Conservation (phyloP, 768 basidiomycete genomes). For the Jaapia argillacea region DNA sequence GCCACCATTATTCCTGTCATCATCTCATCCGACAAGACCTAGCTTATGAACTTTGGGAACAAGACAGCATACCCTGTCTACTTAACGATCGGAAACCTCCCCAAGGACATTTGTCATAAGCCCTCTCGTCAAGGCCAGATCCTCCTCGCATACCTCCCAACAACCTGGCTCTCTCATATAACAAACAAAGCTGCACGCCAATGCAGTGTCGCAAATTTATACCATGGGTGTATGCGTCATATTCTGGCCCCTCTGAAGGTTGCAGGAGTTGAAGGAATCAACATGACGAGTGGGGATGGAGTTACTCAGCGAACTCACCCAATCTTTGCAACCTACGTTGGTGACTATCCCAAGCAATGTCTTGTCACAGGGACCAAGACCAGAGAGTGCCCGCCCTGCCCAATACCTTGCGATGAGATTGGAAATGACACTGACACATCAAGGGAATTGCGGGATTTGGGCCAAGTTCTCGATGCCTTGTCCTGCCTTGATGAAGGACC, state of each 20-base stretch:
- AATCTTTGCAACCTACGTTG: constrained; percentile 11
- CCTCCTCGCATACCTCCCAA: constrained; percentile 8
- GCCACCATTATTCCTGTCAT: constrained; percentile 14
- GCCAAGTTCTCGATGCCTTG: background rate
- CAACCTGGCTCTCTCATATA: constrained; percentile 4
- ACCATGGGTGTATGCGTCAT: constrained; percentile 22
- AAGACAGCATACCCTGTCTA: constrained; percentile 13
- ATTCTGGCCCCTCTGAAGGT: constrained; percentile 20
- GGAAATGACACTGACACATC: background rate
- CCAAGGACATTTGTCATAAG: background rate
- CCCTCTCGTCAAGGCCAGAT: constrained; percentile 1
- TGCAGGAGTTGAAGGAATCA: constrained; percentile 20
- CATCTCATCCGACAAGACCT: constrained; percentile 8
- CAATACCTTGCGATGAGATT: background rate
- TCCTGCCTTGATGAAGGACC: background rate
- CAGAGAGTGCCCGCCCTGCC: constrained; percentile 7
- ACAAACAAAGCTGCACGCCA: constrained; percentile 11
- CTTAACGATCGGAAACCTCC: constrained; percentile 8
- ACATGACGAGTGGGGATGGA: constrained; percentile 23
- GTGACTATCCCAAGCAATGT: constrained; percentile 14
- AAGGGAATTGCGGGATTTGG: background rate
- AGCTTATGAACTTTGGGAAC: constrained; percentile 11
- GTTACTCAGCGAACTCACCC: constrained; percentile 26
- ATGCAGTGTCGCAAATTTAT: constrained; percentile 22
- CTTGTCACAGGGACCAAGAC: constrained; percentile 8